Base-by-base conservation (phyloP, 495 filamentous ascomycete genomes). In the Letharia lupina region DNA sequence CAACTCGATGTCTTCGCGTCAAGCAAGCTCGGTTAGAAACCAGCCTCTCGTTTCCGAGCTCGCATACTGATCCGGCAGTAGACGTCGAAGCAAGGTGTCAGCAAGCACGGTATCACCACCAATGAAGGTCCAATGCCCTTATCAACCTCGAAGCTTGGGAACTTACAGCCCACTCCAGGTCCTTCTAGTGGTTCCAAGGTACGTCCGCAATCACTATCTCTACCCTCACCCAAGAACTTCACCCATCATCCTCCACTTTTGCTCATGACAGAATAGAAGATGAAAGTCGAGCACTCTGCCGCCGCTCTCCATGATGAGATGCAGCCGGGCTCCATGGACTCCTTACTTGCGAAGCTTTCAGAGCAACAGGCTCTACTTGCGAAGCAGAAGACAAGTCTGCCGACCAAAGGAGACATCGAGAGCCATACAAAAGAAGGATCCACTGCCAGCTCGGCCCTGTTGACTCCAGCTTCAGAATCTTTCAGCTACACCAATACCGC, bases 331-430 rank as follows among this genome's bases (percentile, higher is more conserved):
- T 47, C 65, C 23, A 71, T 89, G 77, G 85, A 90, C 65, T 78
- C 84, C 59, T 77, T 89, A 37, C 78, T 89, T 67, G 81, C 87
- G 11, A 86, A 84, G 70, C 81, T 93, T 58, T 81, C 84, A 37
- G 84, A 91, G 74, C 88, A 91, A 69, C 82, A 89, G 58, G 74
- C 74, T 11, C 68, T 80, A n/a, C 75, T 85, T 57, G 76, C 78
- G 62, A 82, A 83, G 65, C 85, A 87, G 70, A 80, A 80, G 37
- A 76, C 83, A 54, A 71, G 76, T 57, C 67, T 82, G 23, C 76
- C 80, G 65, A 69, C 72, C 16, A 72, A 76, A 47, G 79, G 82
- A 16, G 80, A 65, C 62, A 69, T 69, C 15, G 67, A 50, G 15
- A 60, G 60, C 20, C 73, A 76, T 31, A 66, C 78, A 4, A 80